Percentiles rank a stretch among this genome's conserved stretches.
Conservation (phyloP, 192 early-diverging fungal species). For the Gonapodya sp. region DNA sequence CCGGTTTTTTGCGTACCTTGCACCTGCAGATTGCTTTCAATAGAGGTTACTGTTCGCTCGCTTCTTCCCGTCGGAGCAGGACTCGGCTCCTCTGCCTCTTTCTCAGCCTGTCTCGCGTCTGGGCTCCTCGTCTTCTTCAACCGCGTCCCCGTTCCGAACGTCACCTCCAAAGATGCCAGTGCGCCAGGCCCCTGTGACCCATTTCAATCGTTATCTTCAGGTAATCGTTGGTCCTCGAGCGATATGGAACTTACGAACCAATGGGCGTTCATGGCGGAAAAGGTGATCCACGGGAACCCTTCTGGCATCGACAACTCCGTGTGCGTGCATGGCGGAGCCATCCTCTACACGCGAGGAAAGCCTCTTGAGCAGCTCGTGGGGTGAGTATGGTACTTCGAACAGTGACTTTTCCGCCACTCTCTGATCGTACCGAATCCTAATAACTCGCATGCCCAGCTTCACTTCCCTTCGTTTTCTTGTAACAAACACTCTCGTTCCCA, state of each 20-base stretch:
- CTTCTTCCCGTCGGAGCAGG: conserved; percentile 85
- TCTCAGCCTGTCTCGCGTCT: conserved; percentile 66
- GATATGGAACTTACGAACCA: conserved; percentile 57
- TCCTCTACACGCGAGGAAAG: conserved; percentile 55
- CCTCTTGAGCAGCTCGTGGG: conserved; percentile 36
- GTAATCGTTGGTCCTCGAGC: not conserved
- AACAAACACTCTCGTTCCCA: conserved; percentile 82
- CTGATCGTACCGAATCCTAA: not conserved
- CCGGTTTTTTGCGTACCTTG: not conserved
- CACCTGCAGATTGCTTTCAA: conserved; percentile 9
- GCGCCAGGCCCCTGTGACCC: too few relatives aligned
- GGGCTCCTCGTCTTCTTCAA: conserved; percentile 52
- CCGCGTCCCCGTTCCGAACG: too few relatives aligned
- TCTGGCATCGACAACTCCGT: conserved; percentile 93
- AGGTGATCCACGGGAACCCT: conserved; percentile 90
- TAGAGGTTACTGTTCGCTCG: conserved; percentile 60
- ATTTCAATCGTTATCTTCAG: too few relatives aligned
- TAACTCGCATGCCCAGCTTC: conserved; percentile 7
- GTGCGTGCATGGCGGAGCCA: conserved; percentile 75
- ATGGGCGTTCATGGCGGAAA: conserved; percentile 89
- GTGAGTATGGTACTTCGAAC: conserved; percentile 19
- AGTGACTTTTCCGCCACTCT: not conserved
- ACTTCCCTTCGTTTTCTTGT: conserved; percentile 49
- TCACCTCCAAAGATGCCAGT: too few relatives aligned
- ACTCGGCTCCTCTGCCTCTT: conserved; percentile 92